These are phyloP conservation scores for Phoenix dactylifera DNA, from an alignment of 176 grass and related monocot species.

Conservation along the genomic window DNA sequence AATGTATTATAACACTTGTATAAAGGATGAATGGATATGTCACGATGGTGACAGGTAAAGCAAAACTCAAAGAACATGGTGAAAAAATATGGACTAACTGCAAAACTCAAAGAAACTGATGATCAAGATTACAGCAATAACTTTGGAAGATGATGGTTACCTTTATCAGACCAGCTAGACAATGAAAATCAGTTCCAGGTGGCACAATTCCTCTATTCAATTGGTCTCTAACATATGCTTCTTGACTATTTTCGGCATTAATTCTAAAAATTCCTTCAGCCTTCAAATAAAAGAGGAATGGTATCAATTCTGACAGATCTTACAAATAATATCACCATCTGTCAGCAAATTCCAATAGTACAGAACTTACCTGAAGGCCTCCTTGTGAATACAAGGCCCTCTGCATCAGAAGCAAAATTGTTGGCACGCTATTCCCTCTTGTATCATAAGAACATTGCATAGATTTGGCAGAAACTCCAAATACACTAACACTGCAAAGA, in stretches of 20 bases:
- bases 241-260: constrained; percentile 79
- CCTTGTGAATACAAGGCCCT: constrained; percentile 51
- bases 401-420: constrained; percentile 76
- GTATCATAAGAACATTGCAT: constrained; percentile 87
- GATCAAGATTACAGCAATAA: no score
- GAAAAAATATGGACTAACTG: no score
- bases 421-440: constrained; percentile 83
- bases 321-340: neutral
- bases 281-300: constrained; percentile 32
- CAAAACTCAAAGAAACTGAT: no score
- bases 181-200: constrained; percentile 65
- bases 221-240: constrained; percentile 56
- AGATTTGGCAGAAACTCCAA: constrained; percentile 84
- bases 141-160: constrained; percentile 16
- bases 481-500: constrained; percentile 59
- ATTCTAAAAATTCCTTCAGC: constrained; percentile 96
- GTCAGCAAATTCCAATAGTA: constrained; percentile 1
- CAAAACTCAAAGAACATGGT: no score
- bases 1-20: no score
- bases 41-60: no score
- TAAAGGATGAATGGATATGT: no score
- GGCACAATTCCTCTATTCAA: constrained; percentile 79
- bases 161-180: constrained; percentile 94
- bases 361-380: constrained; percentile 64
- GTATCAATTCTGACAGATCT: neutral